These are phyloP conservation scores for Oxytropis ochrocephala DNA, from an alignment of 306 rosid genomes.

Conservation along the genomic window DNA sequence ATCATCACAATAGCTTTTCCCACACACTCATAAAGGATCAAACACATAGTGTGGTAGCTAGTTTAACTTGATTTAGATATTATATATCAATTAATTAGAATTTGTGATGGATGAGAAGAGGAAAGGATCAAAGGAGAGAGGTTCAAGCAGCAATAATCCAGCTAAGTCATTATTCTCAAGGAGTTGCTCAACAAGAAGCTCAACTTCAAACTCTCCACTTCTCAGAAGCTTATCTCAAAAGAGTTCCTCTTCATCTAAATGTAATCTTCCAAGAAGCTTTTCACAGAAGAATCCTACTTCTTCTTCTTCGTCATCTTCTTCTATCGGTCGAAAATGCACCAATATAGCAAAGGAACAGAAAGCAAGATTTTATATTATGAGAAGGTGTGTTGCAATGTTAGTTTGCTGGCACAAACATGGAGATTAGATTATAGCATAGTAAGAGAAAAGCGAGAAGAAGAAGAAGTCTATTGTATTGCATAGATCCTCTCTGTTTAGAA, in stretches of 20 bases:
- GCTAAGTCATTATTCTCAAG: slow-evolving; percentile 56
- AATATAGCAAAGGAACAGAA: slow-evolving; percentile 88
- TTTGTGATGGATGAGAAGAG: slow-evolving; percentile 68
- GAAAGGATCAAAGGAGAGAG: slow-evolving; percentile 54
- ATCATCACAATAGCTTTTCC: not conserved
- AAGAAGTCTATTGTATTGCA: not conserved
- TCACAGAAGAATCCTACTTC: slow-evolving; percentile 50
- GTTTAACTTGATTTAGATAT: not conserved
- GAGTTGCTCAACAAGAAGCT: slow-evolving; percentile 53
- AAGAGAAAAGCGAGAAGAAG: not conserved
- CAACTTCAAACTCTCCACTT: slow-evolving; percentile 66
- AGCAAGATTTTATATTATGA: slow-evolving; percentile 94
- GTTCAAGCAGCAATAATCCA: slow-evolving; percentile 22
- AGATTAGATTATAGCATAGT: slow-evolving; percentile 35
- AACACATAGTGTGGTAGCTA: not conserved
- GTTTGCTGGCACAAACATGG: slow-evolving; percentile 99
- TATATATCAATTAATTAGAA: not conserved
- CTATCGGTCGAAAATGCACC: slow-evolving; percentile 68
- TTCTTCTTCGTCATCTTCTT: not conserved
- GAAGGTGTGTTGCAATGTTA: slow-evolving; percentile 90
- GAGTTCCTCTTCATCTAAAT: slow-evolving; percentile 43
- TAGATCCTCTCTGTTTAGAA: slow-evolving; percentile 18
- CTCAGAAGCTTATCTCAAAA: slow-evolving; percentile 62
- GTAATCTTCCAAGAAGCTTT: slow-evolving; percentile 57
- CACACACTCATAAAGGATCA: slow-evolving; percentile 5